phyloP scores from a whole-genome alignment of 2,329 filamentous ascomycete genomes.

The Biscogniauxia mediterranea region DNA sequence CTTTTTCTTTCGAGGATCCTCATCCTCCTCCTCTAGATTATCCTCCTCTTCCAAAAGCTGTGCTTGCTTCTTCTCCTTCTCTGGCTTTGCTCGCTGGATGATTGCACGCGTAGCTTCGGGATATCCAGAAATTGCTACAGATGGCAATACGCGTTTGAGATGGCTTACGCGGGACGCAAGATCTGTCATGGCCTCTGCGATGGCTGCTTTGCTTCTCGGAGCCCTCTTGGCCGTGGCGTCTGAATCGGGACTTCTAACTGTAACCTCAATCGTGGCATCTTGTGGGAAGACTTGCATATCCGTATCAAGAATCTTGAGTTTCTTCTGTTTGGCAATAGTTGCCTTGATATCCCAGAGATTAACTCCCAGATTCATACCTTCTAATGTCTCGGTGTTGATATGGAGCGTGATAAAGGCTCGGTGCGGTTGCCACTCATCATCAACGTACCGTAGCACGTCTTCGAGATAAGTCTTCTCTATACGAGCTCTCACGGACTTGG shows the following conservation, averaged over 20 bases:
- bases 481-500: conserved; percentile 86
- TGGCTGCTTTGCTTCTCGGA: conserved; percentile 44
- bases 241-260: conserved; percentile 58
- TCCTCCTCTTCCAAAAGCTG: conserved; percentile 42
- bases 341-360: conserved; percentile 68
- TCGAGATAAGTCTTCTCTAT: conserved; percentile 93
- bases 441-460: conserved; percentile 76
- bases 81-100: conserved; percentile 54
- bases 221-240: conserved; percentile 47
- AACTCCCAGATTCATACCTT: conserved; percentile 79
- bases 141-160: conserved; percentile 76
- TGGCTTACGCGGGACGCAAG: conserved; percentile 79
- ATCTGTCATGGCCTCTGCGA: conserved; percentile 56
- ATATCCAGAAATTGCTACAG: conserved; percentile 87
- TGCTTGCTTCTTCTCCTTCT: conserved; percentile 41
- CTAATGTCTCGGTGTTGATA: conserved; percentile 76
- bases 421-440: conserved; percentile 82
- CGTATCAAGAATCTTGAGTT: conserved; percentile 69
- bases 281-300: conserved; percentile 61
- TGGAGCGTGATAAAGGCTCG: conserved; percentile 76
- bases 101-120: conserved; percentile 82
- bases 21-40: not conserved
- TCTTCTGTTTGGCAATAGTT: conserved; percentile 77
- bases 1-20: conserved; percentile 14
- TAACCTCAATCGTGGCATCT: conserved; percentile 66